phyloP scores from a whole-genome alignment of 2,329 filamentous ascomycete genomes.

The Endothia cerciana region DNA sequence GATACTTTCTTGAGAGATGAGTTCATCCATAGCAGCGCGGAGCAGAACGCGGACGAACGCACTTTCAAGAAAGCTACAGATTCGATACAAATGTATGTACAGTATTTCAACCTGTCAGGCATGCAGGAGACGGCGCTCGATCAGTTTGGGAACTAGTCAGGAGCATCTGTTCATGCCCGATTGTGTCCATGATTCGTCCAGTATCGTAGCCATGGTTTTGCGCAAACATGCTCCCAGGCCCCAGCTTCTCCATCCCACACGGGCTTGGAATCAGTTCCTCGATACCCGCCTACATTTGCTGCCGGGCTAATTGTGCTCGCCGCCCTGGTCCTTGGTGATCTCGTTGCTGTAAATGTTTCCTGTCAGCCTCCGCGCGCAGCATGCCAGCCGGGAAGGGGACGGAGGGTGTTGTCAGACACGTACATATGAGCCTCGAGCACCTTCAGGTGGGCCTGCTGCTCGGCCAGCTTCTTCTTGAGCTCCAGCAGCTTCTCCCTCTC shows the following conservation, averaged over 20 bases:
- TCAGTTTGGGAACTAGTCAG: constrained; percentile 2
- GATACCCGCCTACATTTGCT: not conserved
- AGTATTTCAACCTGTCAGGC: constrained; percentile 29
- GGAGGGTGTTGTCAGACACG: constrained; percentile 38
- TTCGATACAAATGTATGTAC: constrained; percentile 42
- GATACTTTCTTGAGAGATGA: not conserved
- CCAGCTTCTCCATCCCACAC: not conserved
- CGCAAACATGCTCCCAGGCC: not conserved
- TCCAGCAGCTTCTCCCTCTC: constrained; percentile 87
- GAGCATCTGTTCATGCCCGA: not conserved
- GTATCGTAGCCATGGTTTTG: not conserved
- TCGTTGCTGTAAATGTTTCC: constrained; percentile 62
- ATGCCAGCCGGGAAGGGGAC: no score
- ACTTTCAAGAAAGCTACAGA: constrained; percentile 11
- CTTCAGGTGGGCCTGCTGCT: constrained; percentile 82
- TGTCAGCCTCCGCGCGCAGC: not conserved
- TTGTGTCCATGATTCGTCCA: not conserved
- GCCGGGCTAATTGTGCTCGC: constrained; percentile 61
- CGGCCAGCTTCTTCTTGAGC: constrained; percentile 72
- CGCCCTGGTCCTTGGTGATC: constrained; percentile 72
- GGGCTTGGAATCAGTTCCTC: not conserved
- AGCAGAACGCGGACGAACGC: constrained; percentile 10
- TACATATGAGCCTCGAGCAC: constrained; percentile 88
- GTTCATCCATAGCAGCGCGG: constrained; percentile 26
- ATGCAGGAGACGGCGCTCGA: constrained; percentile 30